Conservation (phyloP, 306 rosid species). For the Castanea sativa region DNA sequence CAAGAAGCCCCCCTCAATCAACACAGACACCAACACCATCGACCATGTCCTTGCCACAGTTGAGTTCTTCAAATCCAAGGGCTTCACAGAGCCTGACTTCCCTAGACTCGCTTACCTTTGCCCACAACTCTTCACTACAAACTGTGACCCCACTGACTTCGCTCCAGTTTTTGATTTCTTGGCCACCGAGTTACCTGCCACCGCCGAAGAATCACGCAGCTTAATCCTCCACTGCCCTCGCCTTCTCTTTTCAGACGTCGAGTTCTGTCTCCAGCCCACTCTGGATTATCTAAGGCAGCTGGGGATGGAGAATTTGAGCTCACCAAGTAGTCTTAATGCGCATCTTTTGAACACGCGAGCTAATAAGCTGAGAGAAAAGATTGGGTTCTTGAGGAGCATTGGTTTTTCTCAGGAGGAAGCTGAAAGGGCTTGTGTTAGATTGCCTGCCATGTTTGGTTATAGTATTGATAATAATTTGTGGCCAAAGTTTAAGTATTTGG, state of each 20-base stretch:
- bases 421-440: conserved; percentile 29
- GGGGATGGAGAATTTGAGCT: conserved; percentile 40
- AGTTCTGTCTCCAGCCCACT: conserved; percentile 70
- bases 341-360: conserved; percentile 71
- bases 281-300: conserved; percentile 46
- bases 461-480: conserved; percentile 53
- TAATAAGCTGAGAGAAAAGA: conserved; percentile 49
- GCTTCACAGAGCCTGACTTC: conserved; percentile 71
- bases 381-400: conserved; percentile 43
- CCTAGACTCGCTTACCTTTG: conserved; percentile 50
- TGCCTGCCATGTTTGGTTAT: conserved; percentile 82
- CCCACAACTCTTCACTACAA: conserved; percentile 59
- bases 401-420: conserved; percentile 63
- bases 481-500: conserved; percentile 62
- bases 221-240: conserved; percentile 70
- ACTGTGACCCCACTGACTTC: conserved; percentile 40
- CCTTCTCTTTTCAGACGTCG: conserved; percentile 60
- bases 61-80: conserved; percentile 62
- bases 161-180: conserved; percentile 61
- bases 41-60: conserved; percentile 54
- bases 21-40: conserved; percentile 50
- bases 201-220: conserved; percentile 31
- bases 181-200: conserved; percentile 40
- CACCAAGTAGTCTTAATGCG: conserved; percentile 51
- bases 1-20: conserved; percentile 37